These are phyloP conservation scores for Lentinula raphanica DNA, from an alignment of 768 basidiomycete species.

Conservation along the genomic window DNA sequence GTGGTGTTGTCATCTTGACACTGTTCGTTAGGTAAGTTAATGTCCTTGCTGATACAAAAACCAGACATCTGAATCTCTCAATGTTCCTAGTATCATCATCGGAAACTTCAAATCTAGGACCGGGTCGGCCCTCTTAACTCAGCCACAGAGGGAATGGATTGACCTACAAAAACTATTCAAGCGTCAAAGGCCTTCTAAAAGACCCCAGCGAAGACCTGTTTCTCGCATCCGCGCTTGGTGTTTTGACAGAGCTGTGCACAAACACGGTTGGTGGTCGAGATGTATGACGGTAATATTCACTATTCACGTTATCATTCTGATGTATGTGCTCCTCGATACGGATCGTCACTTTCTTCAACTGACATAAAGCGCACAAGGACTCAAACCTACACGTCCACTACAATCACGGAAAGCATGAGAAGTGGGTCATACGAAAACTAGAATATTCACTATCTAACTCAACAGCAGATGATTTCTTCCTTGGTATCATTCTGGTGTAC, in stretches of 20 bases:
- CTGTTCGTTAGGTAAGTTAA: slow-evolving; percentile 77
- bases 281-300: slow-evolving; percentile 75
- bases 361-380: slow-evolving; percentile 47
- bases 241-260: slow-evolving; percentile 83
- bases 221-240: slow-evolving; percentile 72
- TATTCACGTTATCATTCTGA: slow-evolving; percentile 75
- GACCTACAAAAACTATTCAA: slow-evolving; percentile 85
- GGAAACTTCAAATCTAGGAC: slow-evolving; percentile 86
- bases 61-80: slow-evolving; percentile 8
- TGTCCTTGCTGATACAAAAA: background rate
- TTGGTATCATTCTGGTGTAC: slow-evolving; percentile 68
- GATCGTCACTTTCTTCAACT: background rate
- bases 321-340: slow-evolving; percentile 42
- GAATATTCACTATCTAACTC: background rate
- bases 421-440: slow-evolving; percentile 36
- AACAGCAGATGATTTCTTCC: slow-evolving; percentile 47
- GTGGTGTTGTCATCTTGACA: slow-evolving; percentile 84
- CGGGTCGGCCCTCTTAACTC: slow-evolving; percentile 80
- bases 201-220: slow-evolving; percentile 60
- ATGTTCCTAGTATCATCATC: slow-evolving; percentile 77
- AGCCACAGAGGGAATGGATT: slow-evolving; percentile 89
- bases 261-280: slow-evolving; percentile 91
- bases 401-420: slow-evolving; percentile 47
- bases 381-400: slow-evolving; percentile 59
- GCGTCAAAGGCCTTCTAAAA: slow-evolving; percentile 79